These are phyloP conservation scores for Tolypocladium ovalisporum DNA, from an alignment of 2,329 filamentous ascomycete genomes.

Conservation along the genomic window DNA sequence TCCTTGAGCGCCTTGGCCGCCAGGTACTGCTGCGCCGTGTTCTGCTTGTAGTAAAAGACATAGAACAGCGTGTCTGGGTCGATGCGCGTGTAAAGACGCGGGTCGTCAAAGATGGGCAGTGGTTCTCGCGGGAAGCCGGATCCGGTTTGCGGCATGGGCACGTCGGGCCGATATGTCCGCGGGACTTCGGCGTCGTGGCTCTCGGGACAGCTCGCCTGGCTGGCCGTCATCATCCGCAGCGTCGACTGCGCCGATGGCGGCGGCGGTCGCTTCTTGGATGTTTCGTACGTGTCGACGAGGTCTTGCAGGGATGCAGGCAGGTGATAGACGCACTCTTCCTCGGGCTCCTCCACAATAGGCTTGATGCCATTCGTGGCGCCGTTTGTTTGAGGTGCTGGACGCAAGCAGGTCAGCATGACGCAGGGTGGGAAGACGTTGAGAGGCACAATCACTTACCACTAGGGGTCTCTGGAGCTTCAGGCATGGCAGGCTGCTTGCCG, in stretches of 20 bases:
- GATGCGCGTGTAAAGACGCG: slow-evolving; percentile 74
- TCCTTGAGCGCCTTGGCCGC: slow-evolving; percentile 95
- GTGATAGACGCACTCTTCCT: slow-evolving; percentile 83
- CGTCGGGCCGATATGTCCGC: slow-evolving; percentile 72
- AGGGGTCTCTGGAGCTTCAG: slow-evolving; percentile 30
- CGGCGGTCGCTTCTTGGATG: slow-evolving; percentile 59
- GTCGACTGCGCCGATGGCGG: slow-evolving; percentile 54
- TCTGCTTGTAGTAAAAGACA: slow-evolving; percentile 97
- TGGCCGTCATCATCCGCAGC: slow-evolving; percentile 64
- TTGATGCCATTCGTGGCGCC: slow-evolving; percentile 41
- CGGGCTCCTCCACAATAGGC: slow-evolving; percentile 27
- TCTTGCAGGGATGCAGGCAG: slow-evolving; percentile 82
- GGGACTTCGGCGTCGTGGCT: slow-evolving; percentile 71
- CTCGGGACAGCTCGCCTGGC: slow-evolving; percentile 64
- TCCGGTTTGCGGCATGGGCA: slow-evolving; percentile 62
- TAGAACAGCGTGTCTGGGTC: slow-evolving; percentile 97
- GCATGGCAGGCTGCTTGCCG: slow-evolving; percentile 30
- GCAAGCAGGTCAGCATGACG: not conserved
- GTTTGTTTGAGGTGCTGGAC: slow-evolving; percentile 34
- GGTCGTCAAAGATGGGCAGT: slow-evolving; percentile 85
- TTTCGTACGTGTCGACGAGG: slow-evolving; percentile 81
- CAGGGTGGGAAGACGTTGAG: too few species aligned
- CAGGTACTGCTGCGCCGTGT: slow-evolving; percentile 88
- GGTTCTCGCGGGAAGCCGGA: slow-evolving; percentile 87
- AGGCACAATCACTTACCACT: slow-evolving; percentile 25